These are phyloP conservation scores for Cinnamomum micranthum DNA, from an alignment of 164 flowering plant genomes.

Conservation along the genomic window DNA sequence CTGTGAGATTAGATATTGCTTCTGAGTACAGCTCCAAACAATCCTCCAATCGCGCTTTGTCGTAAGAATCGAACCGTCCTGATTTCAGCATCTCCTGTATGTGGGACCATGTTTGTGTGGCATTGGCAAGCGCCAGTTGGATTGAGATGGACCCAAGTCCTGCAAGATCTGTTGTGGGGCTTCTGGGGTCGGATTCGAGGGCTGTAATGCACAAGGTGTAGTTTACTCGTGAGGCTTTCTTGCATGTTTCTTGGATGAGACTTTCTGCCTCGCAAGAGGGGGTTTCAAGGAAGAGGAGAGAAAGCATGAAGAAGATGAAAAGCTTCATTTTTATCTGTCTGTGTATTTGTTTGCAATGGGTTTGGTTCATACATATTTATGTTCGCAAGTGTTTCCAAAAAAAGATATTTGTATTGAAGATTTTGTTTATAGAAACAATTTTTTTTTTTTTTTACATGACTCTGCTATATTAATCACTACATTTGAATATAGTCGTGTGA, in stretches of 20 bases:
- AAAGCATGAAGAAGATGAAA: conserved; percentile 5
- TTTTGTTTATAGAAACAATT: too few species aligned
- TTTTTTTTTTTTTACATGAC: too few species aligned
- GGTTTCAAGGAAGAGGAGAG: conserved; percentile 1
- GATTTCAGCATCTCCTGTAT: conserved; percentile 18
- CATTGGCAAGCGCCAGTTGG: conserved; percentile 17
- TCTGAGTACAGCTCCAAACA: conserved; percentile 33
- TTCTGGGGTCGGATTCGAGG: conserved; percentile 14
- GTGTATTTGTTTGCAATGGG: too few species aligned
- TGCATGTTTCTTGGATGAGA: conserved; percentile 14
- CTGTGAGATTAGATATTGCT: conserved; percentile 16
- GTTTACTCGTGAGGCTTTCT: conserved; percentile 1
- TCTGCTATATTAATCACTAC: too few species aligned
- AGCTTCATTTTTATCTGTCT: neutral
- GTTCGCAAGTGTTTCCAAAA: too few species aligned
- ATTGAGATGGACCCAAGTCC: conserved; percentile 21
- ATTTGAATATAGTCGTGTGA: too few species aligned
- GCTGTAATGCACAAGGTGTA: conserved; percentile 27
- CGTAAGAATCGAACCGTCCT: neutral
- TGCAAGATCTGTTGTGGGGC: conserved; percentile 17
- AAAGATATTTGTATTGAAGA: too few species aligned
- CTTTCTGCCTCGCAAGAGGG: neutral
- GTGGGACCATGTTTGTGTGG: conserved; percentile 13
- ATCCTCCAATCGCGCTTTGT: conserved; percentile 16
- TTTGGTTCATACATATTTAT: too few species aligned